Base-by-base conservation (phyloP, 108 stramenopile genomes). In the Cyclotella atomus region DNA sequence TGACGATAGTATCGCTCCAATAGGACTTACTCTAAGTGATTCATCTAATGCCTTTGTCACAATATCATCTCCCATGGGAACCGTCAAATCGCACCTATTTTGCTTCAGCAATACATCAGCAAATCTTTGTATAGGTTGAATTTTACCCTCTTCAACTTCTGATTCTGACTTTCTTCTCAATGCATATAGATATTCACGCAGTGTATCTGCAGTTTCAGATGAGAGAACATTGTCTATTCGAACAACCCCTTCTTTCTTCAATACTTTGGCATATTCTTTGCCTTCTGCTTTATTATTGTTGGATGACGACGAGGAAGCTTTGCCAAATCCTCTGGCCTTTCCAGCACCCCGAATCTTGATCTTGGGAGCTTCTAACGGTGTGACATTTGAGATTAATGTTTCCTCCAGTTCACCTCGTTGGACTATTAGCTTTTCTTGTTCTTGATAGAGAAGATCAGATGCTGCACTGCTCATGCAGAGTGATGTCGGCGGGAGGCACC, bases 11-110 rank as follows among this genome's bases (percentile, higher is more conserved):
- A 80, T 87, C 8, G 64, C 29, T 17, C 87, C 86, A 17, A 91
- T 81, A 16, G 89, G 78, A 38, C 84, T 83, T 17, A 27, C 24
- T 38, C 68, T 29, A 3, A 94, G 46, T 23, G 85, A 47, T 23
- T 81, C 77, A 14, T 71, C 12, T 20, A 94, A 49, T 21, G 84
- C 82, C 15, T 36, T 47, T 20, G 73, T 74, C 8, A 84, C 20
- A 24, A 81, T 57, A 30, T 69, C 76, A 15, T 79, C 60, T 27
- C 68, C 72, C 59, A 95, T 46, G 10, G 91, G 91, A 16, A 95
- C 65, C 12, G 83, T 88, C 79, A 95, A 65, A 72, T 95, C 94
- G 30, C 91, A 88, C 53, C 94, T 80, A 84, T 91, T 88, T 10
- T 73, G 53, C 69, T 83, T 88, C 55, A 95, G 64, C 47, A 95